These are phyloP conservation scores for Alternaria ventricosa DNA, from an alignment of 2,329 filamentous ascomycete species.

Conservation along the genomic window DNA sequence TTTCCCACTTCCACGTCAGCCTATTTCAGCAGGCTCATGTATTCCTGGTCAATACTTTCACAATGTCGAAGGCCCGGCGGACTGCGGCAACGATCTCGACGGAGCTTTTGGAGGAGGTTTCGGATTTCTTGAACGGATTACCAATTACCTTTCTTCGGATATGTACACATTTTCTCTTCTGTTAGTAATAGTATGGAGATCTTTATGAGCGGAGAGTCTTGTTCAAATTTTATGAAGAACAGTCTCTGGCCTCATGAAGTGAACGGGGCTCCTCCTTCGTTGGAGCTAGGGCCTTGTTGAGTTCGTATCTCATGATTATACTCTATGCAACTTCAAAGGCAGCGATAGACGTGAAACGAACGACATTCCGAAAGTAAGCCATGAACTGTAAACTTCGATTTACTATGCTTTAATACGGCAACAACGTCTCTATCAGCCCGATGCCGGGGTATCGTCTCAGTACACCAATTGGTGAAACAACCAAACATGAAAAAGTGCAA, in stretches of 20 bases:
- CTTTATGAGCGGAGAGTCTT: neutral
- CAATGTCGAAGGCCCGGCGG: conserved; percentile 12
- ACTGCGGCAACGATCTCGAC: conserved; percentile 22
- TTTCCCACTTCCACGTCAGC: conserved; percentile 2
- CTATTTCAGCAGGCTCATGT: neutral
- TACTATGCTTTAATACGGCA: neutral
- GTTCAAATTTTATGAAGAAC: neutral
- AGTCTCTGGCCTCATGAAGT: neutral
- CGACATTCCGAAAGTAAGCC: neutral
- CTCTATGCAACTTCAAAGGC: neutral
- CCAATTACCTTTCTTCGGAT: neutral
- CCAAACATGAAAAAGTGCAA: neutral
- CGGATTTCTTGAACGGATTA: conserved; percentile 13
- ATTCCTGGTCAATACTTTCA: conserved; percentile 32
- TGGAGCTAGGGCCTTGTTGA: neutral
- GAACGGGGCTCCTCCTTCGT: neutral
- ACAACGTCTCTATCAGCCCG: neutral
- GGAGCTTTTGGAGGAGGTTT: conserved; percentile 29
- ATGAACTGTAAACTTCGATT: neutral
- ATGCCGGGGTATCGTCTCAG: conserved; percentile 8
- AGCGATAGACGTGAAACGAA: neutral
- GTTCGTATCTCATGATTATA: neutral
- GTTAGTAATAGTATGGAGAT: neutral
- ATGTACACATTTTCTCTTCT: conserved; percentile 23
- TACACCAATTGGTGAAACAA: neutral